Evolutionary conservation across 768 basidiomycete species (phyloP).

Genomic region (Leccinum arenicola): DNA sequence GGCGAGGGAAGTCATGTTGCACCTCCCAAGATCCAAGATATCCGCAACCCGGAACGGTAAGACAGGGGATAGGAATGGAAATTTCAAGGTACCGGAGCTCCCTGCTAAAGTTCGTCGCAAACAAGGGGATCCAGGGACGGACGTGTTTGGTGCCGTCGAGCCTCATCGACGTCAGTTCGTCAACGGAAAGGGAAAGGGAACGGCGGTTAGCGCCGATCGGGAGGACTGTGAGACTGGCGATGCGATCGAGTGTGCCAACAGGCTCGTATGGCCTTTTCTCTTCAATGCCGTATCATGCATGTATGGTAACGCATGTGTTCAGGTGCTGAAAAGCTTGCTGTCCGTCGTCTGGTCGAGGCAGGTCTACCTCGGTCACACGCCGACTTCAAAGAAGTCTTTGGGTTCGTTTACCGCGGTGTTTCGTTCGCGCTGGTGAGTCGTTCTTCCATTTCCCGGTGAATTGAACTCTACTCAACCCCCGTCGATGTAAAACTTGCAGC

Average conservation of each 20-base stretch:
- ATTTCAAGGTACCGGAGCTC: conserved; percentile 49
- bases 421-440: conserved; percentile 39
- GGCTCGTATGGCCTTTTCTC: too few relatives aligned
- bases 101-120: conserved; percentile 32
- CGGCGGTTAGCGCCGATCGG: conserved; percentile 27
- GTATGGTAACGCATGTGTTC: neutral
- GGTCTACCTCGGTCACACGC: conserved; percentile 28
- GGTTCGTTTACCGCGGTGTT: conserved; percentile 39
- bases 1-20: conserved; percentile 38
- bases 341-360: conserved; percentile 28
- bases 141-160: conserved; percentile 22
- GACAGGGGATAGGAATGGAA: conserved; percentile 4
- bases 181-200: conserved; percentile 30
- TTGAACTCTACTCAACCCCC: neutral
- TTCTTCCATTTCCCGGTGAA: neutral
- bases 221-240: conserved; percentile 19
- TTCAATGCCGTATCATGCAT: neutral
- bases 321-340: conserved; percentile 41
- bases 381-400: conserved; percentile 37
- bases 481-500: neutral
- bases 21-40: conserved; percentile 31
- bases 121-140: conserved; percentile 23
- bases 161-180: conserved; percentile 8
- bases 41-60: conserved; percentile 5
- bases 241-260: conserved; percentile 52